Conservation (phyloP, 495 filamentous ascomycete species). For the Astrothelium macrocarpum region DNA sequence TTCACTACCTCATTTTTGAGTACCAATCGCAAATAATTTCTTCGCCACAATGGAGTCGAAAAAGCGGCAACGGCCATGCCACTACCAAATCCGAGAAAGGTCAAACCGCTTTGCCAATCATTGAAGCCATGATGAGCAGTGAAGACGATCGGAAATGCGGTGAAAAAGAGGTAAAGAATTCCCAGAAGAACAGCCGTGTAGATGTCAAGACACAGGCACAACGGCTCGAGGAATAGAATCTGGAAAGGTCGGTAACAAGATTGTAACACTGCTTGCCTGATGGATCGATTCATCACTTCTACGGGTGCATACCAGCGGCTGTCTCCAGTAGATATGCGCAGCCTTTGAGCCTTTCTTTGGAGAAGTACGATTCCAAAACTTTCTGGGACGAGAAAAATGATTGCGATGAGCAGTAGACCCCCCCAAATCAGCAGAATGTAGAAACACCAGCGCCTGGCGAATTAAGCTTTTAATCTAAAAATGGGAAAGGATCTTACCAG, state of each 20-base stretch:
- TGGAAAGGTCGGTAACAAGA: slow-evolving; percentile 76
- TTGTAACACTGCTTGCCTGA: slow-evolving; percentile 62
- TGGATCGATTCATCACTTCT: slow-evolving; percentile 27
- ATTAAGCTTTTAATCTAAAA: not conserved
- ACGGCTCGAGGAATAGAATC: slow-evolving; percentile 77
- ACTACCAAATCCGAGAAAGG: slow-evolving; percentile 20
- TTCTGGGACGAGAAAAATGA: slow-evolving; percentile 36
- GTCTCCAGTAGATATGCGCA: slow-evolving; percentile 55
- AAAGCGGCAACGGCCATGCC: slow-evolving; percentile 43
- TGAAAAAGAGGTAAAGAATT: slow-evolving; percentile 75
- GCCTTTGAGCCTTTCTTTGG: slow-evolving; percentile 56
- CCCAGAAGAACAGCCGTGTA: slow-evolving; percentile 89
- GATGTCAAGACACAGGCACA: slow-evolving; percentile 88
- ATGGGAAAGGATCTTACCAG: slow-evolving; percentile 66
- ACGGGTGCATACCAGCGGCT: slow-evolving; percentile 65
- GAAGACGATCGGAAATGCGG: slow-evolving; percentile 74
- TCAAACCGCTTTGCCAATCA: slow-evolving; percentile 49
- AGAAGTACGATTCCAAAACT: slow-evolving; percentile 36
- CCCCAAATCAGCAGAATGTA: slow-evolving; percentile 51
- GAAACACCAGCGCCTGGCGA: slow-evolving; percentile 45
- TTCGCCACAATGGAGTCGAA: slow-evolving; percentile 67
- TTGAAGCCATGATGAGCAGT: slow-evolving; percentile 57
- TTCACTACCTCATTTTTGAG: slow-evolving; percentile 56
- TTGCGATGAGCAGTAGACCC: slow-evolving; percentile 32
- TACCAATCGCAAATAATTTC: slow-evolving; percentile 47